Evolutionary conservation across 2,329 filamentous ascomycete genomes (phyloP), one percentile per base, ranked within the genome.

Genomic region (Aureobasidium sp.): DNA sequence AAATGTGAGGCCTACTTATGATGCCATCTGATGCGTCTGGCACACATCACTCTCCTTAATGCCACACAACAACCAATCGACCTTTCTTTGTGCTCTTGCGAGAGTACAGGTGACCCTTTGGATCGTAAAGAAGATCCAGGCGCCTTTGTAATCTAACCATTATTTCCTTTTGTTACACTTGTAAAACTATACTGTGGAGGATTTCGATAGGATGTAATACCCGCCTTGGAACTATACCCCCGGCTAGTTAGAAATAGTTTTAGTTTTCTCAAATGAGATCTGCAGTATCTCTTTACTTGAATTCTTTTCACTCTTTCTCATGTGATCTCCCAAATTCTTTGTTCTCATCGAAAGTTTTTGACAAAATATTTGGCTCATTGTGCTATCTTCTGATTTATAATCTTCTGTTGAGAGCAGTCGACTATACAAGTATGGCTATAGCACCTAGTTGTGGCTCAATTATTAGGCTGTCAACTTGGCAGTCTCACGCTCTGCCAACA

Each of bases 11-110:
- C 20, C 37, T 9, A 44, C 12, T 12, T n/a, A 20, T 26, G 36
- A 41, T 57, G 27, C 41, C 37, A 46, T n/a, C 23, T 59, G 55
- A 59, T 59, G 55, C 42, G 42, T 59, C 44, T 29, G 55, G 55
- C 34, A 48, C 55, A 37, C 42, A 47, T 47, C 42, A 47, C 42
- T 58, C 15, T 58, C 55, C 41, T 58, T 58, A 10, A 47, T 29
- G 41, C 55, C 55, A 36, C 26, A 12, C 41, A 48, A 0, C 15
- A 9, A 26, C 15, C 32, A 46, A 27, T 17, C 34, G 2, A 23
- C 13, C 8, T 17, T 34, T 34, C 26, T 39, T 27, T 52, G 7
- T 26, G n/a, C 20, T 37, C 34, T 37, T 6, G 5, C 34, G 5
- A 37, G 34, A 37, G 12, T 15, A 37, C 34, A 4, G 34, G 12